These are phyloP conservation scores for Fusarium sp. DNA, from an alignment of 2,329 filamentous ascomycete genomes.

Conservation along the genomic window DNA sequence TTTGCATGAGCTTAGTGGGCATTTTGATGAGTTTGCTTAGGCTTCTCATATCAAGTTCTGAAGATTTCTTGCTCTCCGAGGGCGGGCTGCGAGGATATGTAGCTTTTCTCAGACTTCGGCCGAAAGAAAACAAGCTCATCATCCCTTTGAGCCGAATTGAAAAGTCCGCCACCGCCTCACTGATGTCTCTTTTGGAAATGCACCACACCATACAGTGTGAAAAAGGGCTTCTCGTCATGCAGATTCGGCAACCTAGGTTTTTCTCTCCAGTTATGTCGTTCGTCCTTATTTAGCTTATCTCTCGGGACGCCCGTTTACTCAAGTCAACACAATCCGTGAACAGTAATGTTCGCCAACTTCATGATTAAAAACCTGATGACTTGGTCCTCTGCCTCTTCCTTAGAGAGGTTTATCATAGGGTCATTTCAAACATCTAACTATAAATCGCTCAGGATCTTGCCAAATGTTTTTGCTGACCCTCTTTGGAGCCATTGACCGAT, in stretches of 20 bases:
- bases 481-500: slow-evolving; percentile 41
- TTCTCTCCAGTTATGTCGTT: slow-evolving; percentile 5
- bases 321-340: slow-evolving; percentile 20
- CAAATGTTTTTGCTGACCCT: slow-evolving; percentile 33
- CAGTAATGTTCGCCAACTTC: not conserved
- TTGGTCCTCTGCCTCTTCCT: not conserved
- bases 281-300: slow-evolving; percentile 35
- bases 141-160: slow-evolving; percentile 42
- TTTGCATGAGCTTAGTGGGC: not conserved
- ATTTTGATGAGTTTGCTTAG: not conserved
- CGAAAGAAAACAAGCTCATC: slow-evolving; percentile 9
- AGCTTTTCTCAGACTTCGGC: slow-evolving; percentile 12
- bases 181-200: slow-evolving; percentile 29
- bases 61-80: not conserved
- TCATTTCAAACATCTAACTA: slow-evolving; percentile 4
- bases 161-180: slow-evolving; percentile 42
- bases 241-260: slow-evolving; percentile 24
- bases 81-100: not conserved
- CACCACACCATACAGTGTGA: slow-evolving; percentile 37
- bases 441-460: slow-evolving; percentile 33
- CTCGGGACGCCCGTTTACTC: slow-evolving; percentile 33
- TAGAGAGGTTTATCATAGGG: not conserved
- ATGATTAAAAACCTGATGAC: not conserved
- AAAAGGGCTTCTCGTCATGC: slow-evolving; percentile 23
- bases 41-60: not conserved